These are phyloP conservation scores for Glycyrrhiza uralensis DNA, from an alignment of 306 rosid species.

Conservation along the genomic window DNA sequence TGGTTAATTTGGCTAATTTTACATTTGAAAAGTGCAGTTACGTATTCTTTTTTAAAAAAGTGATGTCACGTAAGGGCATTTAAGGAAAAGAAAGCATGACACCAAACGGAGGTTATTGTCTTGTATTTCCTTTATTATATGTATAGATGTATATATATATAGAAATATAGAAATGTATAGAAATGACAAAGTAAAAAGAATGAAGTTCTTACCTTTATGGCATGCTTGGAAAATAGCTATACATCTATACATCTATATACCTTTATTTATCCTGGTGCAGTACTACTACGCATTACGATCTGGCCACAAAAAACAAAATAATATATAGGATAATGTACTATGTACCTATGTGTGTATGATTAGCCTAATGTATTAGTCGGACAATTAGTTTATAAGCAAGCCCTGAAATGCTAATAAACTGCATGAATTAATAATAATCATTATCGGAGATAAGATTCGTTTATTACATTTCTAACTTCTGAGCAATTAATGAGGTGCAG, in stretches of 20 bases:
- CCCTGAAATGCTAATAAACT: neutral
- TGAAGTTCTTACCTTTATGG: conserved; percentile 1
- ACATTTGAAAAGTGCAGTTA: no score
- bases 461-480: conserved; percentile 12
- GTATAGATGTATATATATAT: no score
- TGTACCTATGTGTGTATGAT: neutral
- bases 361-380: neutral
- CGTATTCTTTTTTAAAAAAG: no score
- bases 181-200: no score
- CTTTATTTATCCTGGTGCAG: neutral
- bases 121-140: no score
- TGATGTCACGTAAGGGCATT: no score
- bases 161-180: no score
- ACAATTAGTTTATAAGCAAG: neutral
- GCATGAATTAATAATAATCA: neutral
- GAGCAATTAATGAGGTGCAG: conserved; percentile 22
- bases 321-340: neutral
- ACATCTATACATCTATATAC: no score
- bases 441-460: conserved; percentile 15
- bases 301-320: neutral
- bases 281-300: neutral
- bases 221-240: conserved; percentile 13
- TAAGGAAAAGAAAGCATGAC: no score
- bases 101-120: no score
- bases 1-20: no score